Percentiles rank a stretch among this genome's conserved stretches.
phyloP scores from a whole-genome alignment of 192 early-diverging fungal genomes.

The Anaeromyces robustus region DNA sequence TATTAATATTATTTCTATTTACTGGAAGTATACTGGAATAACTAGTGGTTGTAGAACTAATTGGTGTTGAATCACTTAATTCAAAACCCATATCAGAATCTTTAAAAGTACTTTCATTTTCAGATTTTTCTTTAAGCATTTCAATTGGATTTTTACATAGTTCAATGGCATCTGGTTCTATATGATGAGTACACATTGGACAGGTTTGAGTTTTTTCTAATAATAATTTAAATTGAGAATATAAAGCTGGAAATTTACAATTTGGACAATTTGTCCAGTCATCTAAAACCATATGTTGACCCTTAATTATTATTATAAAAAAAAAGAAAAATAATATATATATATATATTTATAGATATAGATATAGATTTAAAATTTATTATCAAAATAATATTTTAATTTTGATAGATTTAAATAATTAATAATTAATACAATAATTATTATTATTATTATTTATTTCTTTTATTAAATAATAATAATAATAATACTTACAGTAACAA shows the following conservation, averaged over 20 bases:
- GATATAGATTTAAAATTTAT: neutral
- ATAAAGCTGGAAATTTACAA: conserved; percentile 28
- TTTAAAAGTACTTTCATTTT: neutral
- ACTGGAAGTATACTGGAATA: neutral
- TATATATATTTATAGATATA: neutral
- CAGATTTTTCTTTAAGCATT: neutral
- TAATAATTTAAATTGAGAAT: conserved; percentile 15
- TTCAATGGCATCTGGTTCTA: neutral
- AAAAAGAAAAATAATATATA: neutral
- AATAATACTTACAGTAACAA: conserved; percentile 25
- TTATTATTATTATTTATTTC: neutral
- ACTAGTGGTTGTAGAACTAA: neutral
- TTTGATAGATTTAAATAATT: no score
- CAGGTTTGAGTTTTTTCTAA: conserved; percentile 18
- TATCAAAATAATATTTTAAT: neutral
- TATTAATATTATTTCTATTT: neutral
- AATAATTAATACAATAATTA: no score
- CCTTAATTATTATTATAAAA: conserved; percentile 11
- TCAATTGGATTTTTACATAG: neutral
- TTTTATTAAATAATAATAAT: neutral
- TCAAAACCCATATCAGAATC: neutral
- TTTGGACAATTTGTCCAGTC: conserved; percentile 30
- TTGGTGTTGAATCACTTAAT: neutral
- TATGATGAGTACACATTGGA: conserved; percentile 24
- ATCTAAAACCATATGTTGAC: conserved; percentile 27